Evolutionary conservation across 805 yeast genomes (phyloP).

Genomic region (Saccharomycopsis sp.): DNA sequence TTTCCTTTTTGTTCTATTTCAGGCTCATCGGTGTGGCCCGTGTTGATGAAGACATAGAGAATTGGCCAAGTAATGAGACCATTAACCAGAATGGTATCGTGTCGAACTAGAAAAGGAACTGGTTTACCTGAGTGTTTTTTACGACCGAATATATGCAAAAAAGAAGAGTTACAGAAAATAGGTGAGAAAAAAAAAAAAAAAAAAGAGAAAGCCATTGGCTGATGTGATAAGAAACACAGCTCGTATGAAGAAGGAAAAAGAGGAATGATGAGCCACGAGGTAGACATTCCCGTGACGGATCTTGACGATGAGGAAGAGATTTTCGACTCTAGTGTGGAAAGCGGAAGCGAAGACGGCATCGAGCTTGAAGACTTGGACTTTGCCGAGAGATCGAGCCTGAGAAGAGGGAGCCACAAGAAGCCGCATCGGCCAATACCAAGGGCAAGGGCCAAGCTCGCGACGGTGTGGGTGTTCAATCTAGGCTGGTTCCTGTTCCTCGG

Average conservation of each 20-base stretch:
- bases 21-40: not conserved
- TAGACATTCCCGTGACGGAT: constrained; percentile 49
- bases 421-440: constrained; percentile 7
- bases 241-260: no score
- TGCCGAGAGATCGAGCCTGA: constrained; percentile 1
- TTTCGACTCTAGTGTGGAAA: not conserved
- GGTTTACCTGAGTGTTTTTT: not conserved
- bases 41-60: not conserved
- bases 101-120: not conserved
- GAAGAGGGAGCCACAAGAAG: constrained; percentile 20
- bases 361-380: not conserved
- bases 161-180: not conserved
- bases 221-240: not conserved
- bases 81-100: not conserved
- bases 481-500: constrained; percentile 4
- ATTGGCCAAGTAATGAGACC: not conserved
- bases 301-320: constrained; percentile 30
- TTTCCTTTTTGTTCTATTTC: not conserved
- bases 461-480: constrained; percentile 1
- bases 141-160: not conserved
- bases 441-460: not conserved
- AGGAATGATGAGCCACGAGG: constrained; percentile 24
- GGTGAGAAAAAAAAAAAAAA: not conserved
- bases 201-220: constrained; percentile 2
- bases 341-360: constrained; percentile 1